Conservation (phyloP, 768 basidiomycete species). For the Podaxis rugospora region DNA sequence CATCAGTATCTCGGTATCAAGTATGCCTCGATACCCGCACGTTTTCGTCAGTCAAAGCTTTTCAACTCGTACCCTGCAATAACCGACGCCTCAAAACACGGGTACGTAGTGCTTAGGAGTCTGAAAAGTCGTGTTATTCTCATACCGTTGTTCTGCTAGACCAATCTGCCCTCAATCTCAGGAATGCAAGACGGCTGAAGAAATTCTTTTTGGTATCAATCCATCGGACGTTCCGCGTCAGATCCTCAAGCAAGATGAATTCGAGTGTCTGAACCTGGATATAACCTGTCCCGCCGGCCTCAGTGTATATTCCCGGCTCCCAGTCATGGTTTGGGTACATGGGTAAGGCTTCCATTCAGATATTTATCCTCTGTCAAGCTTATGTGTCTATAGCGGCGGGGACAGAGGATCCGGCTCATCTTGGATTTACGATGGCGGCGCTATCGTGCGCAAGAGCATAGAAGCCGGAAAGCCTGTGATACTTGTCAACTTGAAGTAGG, state of each 20-base stretch:
- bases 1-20: constrained; percentile 78
- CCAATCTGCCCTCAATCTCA: constrained; percentile 72
- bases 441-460: constrained; percentile 66
- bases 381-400: constrained; percentile 47
- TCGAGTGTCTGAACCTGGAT: constrained; percentile 77
- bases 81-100: constrained; percentile 62
- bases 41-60: constrained; percentile 71
- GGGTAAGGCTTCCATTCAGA: constrained; percentile 44
- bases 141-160: constrained; percentile 28
- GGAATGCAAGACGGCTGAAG: constrained; percentile 43
- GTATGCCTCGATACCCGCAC: constrained; percentile 68
- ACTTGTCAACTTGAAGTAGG: constrained; percentile 74
- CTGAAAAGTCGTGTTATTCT: neutral
- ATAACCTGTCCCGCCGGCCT: constrained; percentile 70
- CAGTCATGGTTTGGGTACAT: constrained; percentile 87
- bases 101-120: constrained; percentile 38
- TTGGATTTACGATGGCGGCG: constrained; percentile 75
- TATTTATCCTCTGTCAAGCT: constrained; percentile 8
- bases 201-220: constrained; percentile 56
- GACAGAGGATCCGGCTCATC: constrained; percentile 70
- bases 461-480: constrained; percentile 60
- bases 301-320: constrained; percentile 46
- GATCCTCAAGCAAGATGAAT: constrained; percentile 61
- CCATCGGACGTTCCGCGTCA: constrained; percentile 51
- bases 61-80: constrained; percentile 50